Evolutionary conservation across 768 basidiomycete species (phyloP).

Genomic region (Panaeolus papilionaceus): DNA sequence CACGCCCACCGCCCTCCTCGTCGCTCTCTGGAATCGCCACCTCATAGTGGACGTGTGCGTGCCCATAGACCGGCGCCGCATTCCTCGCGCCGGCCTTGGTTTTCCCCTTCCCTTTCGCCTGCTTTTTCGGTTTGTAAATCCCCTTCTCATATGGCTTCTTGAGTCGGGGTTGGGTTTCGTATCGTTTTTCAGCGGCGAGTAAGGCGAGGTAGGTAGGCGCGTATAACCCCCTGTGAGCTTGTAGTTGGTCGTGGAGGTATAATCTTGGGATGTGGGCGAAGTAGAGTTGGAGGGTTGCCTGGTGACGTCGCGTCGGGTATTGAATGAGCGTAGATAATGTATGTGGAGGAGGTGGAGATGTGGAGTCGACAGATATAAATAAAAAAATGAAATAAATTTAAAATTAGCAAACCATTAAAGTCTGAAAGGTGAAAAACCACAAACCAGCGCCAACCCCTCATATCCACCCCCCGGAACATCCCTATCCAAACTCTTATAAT

Average conservation of each 20-base stretch:
- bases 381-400: not conserved
- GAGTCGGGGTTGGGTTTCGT: conserved; percentile 41
- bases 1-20: conserved; percentile 4
- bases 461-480: conserved; percentile 43
- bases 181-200: conserved; percentile 38
- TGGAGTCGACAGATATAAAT: not conserved
- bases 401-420: conserved; percentile 16
- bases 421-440: too few species aligned
- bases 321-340: not conserved
- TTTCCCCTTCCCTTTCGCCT: conserved; percentile 7
- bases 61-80: not conserved
- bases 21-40: not conserved
- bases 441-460: conserved; percentile 64
- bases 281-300: conserved; percentile 57
- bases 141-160: conserved; percentile 40
- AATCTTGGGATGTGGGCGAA: conserved; percentile 65
- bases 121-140: conserved; percentile 44
- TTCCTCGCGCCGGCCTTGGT: not conserved
- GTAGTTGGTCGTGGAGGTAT: conserved; percentile 55
- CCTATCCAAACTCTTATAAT: conserved; percentile 60
- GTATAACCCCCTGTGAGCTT: conserved; percentile 53
- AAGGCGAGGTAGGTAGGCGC: conserved; percentile 70
- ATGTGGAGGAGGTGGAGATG: not conserved
- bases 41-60: not conserved
- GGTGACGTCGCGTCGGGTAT: conserved; percentile 2